Base-by-base conservation (phyloP, 1,139 yeast species). In the Pichia sp. region DNA sequence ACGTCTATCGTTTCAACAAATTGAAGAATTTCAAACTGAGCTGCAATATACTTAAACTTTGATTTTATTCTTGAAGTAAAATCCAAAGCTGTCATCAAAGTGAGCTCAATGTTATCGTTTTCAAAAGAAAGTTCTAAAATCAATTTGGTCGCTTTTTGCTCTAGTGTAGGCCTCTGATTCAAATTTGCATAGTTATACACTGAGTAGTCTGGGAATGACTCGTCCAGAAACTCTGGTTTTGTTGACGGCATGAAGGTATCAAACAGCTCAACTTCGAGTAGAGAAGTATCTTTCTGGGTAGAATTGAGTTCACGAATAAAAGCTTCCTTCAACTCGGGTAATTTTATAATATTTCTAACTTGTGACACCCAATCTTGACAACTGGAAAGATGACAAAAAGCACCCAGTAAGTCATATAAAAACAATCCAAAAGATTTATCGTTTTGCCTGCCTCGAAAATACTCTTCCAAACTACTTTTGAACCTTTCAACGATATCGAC, bases 171-270 rank as follows among this genome's bases (percentile, higher is more conserved):
- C 13, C 6, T 10, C 21, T 16, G 40, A 18, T 10, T 42, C 16
- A 51, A 43, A 25, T 37, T 34, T 3, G 21, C 19, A 12, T 10
- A 30, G 22, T 51, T 51, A n/a, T 51, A 51, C 2, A 8, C 22
- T 5, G 37, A 26, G 36, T 52, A 52, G 36, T 48, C 44, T 0
- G 52, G 50, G 19, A 52, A 49, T 21, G 28, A 16, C 2, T 31
- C 44, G 10, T 18, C 16, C 7, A 9, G 7, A 12, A n/a, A 3
- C 10, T 44, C 16, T n/a, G 12, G 12, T 0, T 10, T 3, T 3
- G 34, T 41, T 12, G 47, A 25, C 13, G 46, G 46, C 47, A 52
- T 49, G n/a, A 48, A 48, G 2, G 55, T 39, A 21, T 52, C 50
- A 42, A 52, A 49, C 5, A 52, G 8, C 21, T 52, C 55, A n/a